Evolutionary conservation across 2,329 filamentous ascomycete species (phyloP).

Genomic region (Aspergillus hiratsukae): DNA sequence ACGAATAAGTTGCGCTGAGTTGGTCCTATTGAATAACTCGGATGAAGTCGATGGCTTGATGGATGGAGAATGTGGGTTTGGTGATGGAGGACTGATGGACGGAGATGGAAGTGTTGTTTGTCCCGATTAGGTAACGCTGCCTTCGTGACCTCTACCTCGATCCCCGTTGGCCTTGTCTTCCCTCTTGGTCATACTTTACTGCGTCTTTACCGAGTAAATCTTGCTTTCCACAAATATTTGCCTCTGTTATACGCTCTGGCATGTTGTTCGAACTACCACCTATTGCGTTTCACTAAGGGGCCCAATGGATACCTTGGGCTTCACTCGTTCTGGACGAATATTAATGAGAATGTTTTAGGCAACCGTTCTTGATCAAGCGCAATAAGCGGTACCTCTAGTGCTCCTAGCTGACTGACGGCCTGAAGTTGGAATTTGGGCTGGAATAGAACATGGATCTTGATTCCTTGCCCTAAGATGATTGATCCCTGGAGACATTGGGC

Average conservation of each 20-base stretch:
- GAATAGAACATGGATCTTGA: conserved; percentile 17
- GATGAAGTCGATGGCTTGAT: background rate
- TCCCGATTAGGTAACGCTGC: background rate
- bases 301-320: background rate
- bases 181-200: background rate
- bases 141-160: background rate
- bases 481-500: conserved; percentile 22
- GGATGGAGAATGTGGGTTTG: background rate
- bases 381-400: background rate
- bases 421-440: conserved; percentile 7
- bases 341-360: background rate
- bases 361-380: background rate
- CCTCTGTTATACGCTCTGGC: background rate
- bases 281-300: background rate
- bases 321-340: background rate
- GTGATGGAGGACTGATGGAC: background rate
- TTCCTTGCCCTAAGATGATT: conserved; percentile 8
- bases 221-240: background rate
- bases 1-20: background rate
- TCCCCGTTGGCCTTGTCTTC: background rate
- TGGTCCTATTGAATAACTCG: background rate
- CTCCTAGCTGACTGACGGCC: conserved; percentile 10
- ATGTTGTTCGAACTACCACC: background rate
- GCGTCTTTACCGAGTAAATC: background rate
- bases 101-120: background rate